Base-by-base conservation (phyloP, 164 flowering plant species). In the Tetracentron sinense region DNA sequence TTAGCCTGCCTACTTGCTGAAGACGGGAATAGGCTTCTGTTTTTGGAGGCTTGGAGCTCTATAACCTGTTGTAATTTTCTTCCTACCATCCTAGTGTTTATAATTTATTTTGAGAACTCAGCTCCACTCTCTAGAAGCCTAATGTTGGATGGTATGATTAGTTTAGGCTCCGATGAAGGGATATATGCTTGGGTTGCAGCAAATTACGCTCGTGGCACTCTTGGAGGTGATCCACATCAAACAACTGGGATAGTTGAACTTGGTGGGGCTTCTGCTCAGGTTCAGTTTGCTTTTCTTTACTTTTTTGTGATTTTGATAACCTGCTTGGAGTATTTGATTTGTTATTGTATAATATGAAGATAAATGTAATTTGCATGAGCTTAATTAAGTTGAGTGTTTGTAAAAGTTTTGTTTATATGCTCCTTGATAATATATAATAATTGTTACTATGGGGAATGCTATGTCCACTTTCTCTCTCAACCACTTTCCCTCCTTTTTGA, bases 261-360 rank as follows among this genome's bases (percentile, higher is more conserved):
- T 78, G 99, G 97, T 67, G 99, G 99, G 67, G 99, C 99, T 61
- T 94, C 99, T 69, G 96, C 92, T 73, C 99, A 94, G 99, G 99
- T 94, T 67, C 60, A 21, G 20, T 57, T 66, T 65, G 55, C 11
- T 46, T 64, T 65, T 49, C 62, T 42, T 25, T 20, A 28, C 57
- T 68, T 28, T 31, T 22, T 22, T 46, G 21, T n/a, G 23, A 21
- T 56, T 53, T 16, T 15, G 23, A 60, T 30, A 14, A 20, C 22
- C 11, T 2, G 25, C 5, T 16, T 12, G 26, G 23, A 2, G 2
- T 8, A 38, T 38, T 1, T 38, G 14, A 38, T 16, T 1, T 8
- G 11, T 38, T 38, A 4, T 38, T 38, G 44, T 4, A 3, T 38
- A 38, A 38, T 4, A n/a, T n/a, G n/a, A n/a, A n/a, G n/a, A n/a